A percentile compares a stretch with the other conserved stretches of the same genome.
These are phyloP conservation scores for Candida maris DNA, from an alignment of 805 yeast species.

Conservation along the genomic window DNA sequence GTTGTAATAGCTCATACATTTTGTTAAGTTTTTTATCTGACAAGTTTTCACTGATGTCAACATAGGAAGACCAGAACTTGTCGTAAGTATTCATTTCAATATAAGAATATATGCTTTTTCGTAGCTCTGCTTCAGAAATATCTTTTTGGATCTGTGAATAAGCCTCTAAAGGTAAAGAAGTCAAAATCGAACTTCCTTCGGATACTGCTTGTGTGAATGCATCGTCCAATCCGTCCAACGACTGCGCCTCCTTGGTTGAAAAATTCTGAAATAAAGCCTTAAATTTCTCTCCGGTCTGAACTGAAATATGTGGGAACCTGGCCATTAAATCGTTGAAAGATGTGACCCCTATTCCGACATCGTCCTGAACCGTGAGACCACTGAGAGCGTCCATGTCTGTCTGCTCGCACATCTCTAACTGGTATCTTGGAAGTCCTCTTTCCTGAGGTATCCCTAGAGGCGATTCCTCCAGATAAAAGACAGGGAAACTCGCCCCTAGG, in stretches of 20 bases:
- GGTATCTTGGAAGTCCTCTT: constrained; percentile 11
- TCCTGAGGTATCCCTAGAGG: constrained; percentile 41
- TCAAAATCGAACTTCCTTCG: constrained; percentile 32
- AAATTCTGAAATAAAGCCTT: constrained; percentile 37
- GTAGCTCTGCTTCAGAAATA: constrained; percentile 36
- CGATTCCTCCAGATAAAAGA: constrained; percentile 57
- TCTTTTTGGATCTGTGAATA: constrained; percentile 24
- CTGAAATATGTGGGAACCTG: constrained; percentile 36
- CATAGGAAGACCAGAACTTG: constrained; percentile 55
- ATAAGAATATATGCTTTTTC: constrained; percentile 58
- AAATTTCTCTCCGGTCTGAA: constrained; percentile 38
- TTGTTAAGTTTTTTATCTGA: constrained; percentile 21
- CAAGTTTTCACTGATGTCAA: constrained; percentile 5
- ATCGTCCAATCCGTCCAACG: constrained; percentile 28
- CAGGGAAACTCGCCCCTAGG: constrained; percentile 50
- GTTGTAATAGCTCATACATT: constrained; percentile 34
- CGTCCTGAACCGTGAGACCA: neutral
- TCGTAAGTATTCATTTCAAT: constrained; percentile 68
- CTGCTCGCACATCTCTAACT: constrained; percentile 1
- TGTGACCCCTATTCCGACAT: neutral
- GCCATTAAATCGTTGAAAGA: constrained; percentile 38
- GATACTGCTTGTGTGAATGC: constrained; percentile 28
- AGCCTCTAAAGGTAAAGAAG: constrained; percentile 29
- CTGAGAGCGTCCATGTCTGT: neutral
- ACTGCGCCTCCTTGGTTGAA: constrained; percentile 26